Conservation (phyloP, 495 filamentous ascomycete species). For the Hypomontagnella submonticulosa region DNA sequence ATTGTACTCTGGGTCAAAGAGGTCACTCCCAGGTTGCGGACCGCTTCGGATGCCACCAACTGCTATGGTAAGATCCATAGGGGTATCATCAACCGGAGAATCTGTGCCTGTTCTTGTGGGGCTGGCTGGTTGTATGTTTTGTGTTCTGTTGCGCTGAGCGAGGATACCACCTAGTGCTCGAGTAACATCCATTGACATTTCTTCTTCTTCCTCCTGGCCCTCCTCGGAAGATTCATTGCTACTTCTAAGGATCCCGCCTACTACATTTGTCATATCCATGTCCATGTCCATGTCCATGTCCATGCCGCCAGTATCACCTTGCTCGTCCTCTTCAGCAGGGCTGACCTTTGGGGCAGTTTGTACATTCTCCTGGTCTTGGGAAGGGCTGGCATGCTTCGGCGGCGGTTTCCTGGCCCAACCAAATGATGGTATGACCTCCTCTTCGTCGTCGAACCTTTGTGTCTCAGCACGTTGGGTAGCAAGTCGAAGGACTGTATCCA, state of each 20-base stretch:
- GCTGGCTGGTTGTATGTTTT: constrained; percentile 41
- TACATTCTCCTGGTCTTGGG: constrained; percentile 27
- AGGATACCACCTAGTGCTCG: constrained; percentile 84
- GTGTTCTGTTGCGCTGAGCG: constrained; percentile 51
- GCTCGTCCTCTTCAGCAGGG: constrained; percentile 22
- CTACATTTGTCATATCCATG: constrained; percentile 65
- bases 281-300: constrained; percentile 59
- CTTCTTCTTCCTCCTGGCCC: constrained; percentile 69
- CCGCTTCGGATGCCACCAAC: constrained; percentile 69
- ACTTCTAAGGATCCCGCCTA: constrained; percentile 66
- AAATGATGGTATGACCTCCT: constrained; percentile 78
- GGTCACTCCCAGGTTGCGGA: constrained; percentile 39
- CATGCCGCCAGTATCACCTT: constrained; percentile 48
- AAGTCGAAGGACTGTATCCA: constrained; percentile 81
- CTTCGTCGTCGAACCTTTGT: constrained; percentile 77
- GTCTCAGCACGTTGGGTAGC: constrained; percentile 79
- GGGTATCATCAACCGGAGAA: constrained; percentile 60
- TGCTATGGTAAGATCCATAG: constrained; percentile 79
- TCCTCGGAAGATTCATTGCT: constrained; percentile 41
- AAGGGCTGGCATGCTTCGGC: constrained; percentile 19
- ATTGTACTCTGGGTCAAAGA: constrained; percentile 40
- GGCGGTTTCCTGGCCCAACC: constrained; percentile 57
- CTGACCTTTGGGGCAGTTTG: constrained; percentile 3
- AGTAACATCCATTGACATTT: constrained; percentile 89
- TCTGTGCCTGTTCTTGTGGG: constrained; percentile 44